phyloP scores from a whole-genome alignment of 306 rosid genomes.

The Cotoneaster glaucophyllus region DNA sequence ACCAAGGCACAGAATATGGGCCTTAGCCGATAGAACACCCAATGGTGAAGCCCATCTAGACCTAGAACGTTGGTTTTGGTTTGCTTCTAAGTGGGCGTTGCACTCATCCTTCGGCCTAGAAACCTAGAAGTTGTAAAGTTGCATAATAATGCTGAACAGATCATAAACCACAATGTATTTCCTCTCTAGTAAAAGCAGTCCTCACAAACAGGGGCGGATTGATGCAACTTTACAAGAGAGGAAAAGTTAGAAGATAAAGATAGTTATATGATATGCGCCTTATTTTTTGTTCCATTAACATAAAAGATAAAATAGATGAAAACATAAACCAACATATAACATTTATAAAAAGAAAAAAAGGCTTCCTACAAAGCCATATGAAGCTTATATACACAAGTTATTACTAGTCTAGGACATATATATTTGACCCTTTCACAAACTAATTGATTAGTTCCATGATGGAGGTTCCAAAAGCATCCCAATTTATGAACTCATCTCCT shows the following conservation, averaged over 20 bases:
- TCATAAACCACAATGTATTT: too few species aligned
- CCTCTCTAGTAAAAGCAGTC: too few species aligned
- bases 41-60: too few species aligned
- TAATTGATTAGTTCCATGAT: neutral
- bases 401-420: neutral
- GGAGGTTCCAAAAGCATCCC: conserved; percentile 5
- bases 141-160: too few species aligned
- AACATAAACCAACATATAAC: neutral
- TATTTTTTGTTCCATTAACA: neutral
- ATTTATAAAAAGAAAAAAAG: neutral
- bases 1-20: too few species aligned
- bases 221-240: too few species aligned
- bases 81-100: too few species aligned
- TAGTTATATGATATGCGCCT: neutral
- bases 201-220: too few species aligned
- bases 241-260: neutral
- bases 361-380: neutral
- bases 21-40: too few species aligned
- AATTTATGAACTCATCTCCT: neutral
- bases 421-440: neutral
- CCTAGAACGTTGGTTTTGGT: too few species aligned
- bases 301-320: neutral
- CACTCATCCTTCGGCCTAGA: too few species aligned
- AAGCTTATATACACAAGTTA: neutral
- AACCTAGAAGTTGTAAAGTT: too few species aligned